phyloP scores from a whole-genome alignment of 1,284 basidiomycete species.

The Schizophyllum commune region DNA sequence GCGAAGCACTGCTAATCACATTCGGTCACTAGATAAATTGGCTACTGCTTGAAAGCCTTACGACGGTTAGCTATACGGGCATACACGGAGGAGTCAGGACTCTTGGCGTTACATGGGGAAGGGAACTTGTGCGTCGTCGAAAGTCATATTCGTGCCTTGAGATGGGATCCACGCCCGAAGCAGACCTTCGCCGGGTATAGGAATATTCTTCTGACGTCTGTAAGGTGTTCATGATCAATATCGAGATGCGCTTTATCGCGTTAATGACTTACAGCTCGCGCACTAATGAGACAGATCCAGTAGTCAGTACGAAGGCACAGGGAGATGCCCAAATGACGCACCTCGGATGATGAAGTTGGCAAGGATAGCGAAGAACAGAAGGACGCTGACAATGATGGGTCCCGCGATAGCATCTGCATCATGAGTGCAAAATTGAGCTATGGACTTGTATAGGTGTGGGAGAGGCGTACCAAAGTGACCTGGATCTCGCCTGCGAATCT shows the following conservation, averaged over 20 bases:
- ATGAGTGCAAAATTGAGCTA: conserved; percentile 1
- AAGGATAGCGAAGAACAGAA: conserved; percentile 80
- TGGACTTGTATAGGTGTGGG: not conserved
- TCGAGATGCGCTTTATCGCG: not conserved
- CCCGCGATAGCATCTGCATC: conserved; percentile 68
- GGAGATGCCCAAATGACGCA: conserved; percentile 20
- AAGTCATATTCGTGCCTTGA: not conserved
- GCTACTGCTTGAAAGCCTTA: too few species aligned
- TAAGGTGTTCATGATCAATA: not conserved
- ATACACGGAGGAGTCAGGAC: not conserved
- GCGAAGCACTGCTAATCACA: too few species aligned
- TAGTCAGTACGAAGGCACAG: not conserved
- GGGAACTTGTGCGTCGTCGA: not conserved
- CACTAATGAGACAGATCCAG: conserved; percentile 23
- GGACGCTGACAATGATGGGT: conserved; percentile 71
- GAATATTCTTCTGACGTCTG: conserved; percentile 17
- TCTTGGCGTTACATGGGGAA: not conserved
- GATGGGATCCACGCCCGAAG: not conserved
- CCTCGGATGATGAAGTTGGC: conserved; percentile 83
- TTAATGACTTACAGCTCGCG: conserved; percentile 37
- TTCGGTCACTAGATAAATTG: too few species aligned
- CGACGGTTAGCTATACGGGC: not conserved
- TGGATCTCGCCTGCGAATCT: conserved; percentile 89
- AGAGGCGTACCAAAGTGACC: conserved; percentile 74
- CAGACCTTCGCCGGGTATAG: conserved; percentile 15